Base-by-base conservation (phyloP, 2,329 filamentous ascomycete species). In the Pseudogymnoascus verrucosus region DNA sequence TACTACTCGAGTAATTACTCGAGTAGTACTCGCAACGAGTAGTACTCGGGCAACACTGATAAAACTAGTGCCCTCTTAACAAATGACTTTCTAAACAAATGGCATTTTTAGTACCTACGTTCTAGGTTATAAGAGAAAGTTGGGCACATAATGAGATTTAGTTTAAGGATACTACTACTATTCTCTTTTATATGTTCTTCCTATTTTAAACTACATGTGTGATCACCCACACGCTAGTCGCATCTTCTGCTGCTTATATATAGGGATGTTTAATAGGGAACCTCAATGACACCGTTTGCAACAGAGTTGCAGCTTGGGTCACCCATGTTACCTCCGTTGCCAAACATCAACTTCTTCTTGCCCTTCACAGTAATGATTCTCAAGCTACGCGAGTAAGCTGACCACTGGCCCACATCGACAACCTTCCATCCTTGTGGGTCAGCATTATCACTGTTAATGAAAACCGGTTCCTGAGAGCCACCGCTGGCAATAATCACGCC, bases 301-400 rank as follows among this genome's bases (percentile, higher is more conserved):
- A 62, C 60, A 62, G 34, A 37, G 36, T 37, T 37, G 54, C 19
- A 61, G 34, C 21, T 23, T 21, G 54, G 19, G 54, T 34, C 42
- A 42, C 62, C 54, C 8, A 40, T 63, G 23, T 63, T 63, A 42
- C 62, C 62, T 42, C 62, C 62, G 19, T 42, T 59, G 21, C 51
- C 62, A 63, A 61, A 61, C n/a, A 63, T 37, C 36, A 37, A 37
- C 36, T 37, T 62, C 60, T 62, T 62, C 37, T 42, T 40, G 21
- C 60, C 60, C 21, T 62, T 1, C 16, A 42, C 60, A 10, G 36
- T 37, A 37, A 37, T 37, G 36, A 37, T 37, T 37, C 36, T 37
- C 60, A 66, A 57, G n/a, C 34, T 42, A 19, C 64, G 60, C 21
- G 65, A 66, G 40, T 66, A 65, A 5, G 63, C 63, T 5, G 61